Evolutionary conservation across 768 basidiomycete genomes (phyloP).

Genomic region (Xerocomus spinulosus): DNA sequence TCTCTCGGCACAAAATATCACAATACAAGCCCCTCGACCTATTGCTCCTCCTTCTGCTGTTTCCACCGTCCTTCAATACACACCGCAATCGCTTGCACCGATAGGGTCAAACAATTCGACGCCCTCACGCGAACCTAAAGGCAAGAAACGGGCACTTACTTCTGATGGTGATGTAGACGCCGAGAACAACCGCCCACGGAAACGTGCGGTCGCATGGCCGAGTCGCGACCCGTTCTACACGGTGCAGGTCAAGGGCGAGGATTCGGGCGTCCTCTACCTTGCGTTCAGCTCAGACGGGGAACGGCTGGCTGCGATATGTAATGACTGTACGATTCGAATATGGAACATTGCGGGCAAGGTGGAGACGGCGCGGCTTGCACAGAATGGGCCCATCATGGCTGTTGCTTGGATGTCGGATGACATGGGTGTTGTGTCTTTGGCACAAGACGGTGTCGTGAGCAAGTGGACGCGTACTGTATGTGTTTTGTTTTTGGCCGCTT

Average conservation of each 20-base stretch:
- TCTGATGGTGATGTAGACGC: slow-evolving; percentile 20
- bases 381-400: slow-evolving; percentile 45
- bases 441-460: slow-evolving; percentile 52
- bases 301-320: slow-evolving; percentile 55
- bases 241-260: slow-evolving; percentile 41
- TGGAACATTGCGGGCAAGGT: slow-evolving; percentile 46
- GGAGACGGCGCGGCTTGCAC: slow-evolving; percentile 55
- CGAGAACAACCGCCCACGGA: slow-evolving; percentile 31
- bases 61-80: slow-evolving; percentile 32
- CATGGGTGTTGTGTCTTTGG: slow-evolving; percentile 52
- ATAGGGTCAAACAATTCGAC: slow-evolving; percentile 22
- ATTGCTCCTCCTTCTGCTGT: slow-evolving; percentile 25
- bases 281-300: slow-evolving; percentile 51
- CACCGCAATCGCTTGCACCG: slow-evolving; percentile 15
- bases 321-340: slow-evolving; percentile 59
- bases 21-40: slow-evolving; percentile 30
- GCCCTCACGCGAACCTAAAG: slow-evolving; percentile 27
- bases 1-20: slow-evolving; percentile 17
- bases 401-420: slow-evolving; percentile 60
- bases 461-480: slow-evolving; percentile 57
- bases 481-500: not conserved
- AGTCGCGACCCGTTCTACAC: slow-evolving; percentile 37
- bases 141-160: slow-evolving; percentile 38
- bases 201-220: slow-evolving; percentile 45
- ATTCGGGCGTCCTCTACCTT: slow-evolving; percentile 44